phyloP scores from a whole-genome alignment of 495 filamentous ascomycete species.

The Tricharina praecox region DNA sequence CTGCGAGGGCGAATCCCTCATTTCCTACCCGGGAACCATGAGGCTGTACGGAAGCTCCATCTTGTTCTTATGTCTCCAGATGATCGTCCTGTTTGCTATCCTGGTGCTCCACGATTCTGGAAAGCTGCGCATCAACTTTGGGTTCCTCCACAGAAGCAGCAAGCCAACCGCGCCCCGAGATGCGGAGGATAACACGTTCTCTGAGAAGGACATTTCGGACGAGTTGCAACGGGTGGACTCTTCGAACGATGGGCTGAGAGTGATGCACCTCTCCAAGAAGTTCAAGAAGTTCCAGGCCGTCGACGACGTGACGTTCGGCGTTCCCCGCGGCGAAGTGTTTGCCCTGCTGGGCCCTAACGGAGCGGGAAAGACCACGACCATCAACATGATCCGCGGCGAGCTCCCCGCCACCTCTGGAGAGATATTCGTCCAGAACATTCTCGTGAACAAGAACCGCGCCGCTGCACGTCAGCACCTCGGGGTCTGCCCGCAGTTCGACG shows the following conservation, averaged over 20 bases:
- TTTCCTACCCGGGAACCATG: slow-evolving; percentile 52
- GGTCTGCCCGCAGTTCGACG: slow-evolving; percentile 60
- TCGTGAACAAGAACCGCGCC: slow-evolving; percentile 45
- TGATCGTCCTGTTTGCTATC: slow-evolving; percentile 44
- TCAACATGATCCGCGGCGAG: slow-evolving; percentile 72
- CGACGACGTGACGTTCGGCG: slow-evolving; percentile 64
- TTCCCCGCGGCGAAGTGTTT: slow-evolving; percentile 62
- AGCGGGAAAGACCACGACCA: slow-evolving; percentile 73
- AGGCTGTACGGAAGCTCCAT: slow-evolving; percentile 64
- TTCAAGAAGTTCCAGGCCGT: slow-evolving; percentile 55
- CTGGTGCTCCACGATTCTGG: slow-evolving; percentile 58
- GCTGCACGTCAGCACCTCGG: slow-evolving; percentile 54
- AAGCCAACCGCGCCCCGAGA: slow-evolving; percentile 23
- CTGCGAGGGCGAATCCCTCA: slow-evolving; percentile 45
- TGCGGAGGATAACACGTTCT: slow-evolving; percentile 31
- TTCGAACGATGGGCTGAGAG: slow-evolving; percentile 49
- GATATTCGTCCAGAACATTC: slow-evolving; percentile 56
- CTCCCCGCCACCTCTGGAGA: slow-evolving; percentile 50
- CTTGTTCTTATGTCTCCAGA: slow-evolving; percentile 54
- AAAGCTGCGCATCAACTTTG: slow-evolving; percentile 23
- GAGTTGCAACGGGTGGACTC: slow-evolving; percentile 35
- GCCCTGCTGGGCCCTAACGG: slow-evolving; percentile 77
- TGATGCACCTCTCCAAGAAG: slow-evolving; percentile 57
- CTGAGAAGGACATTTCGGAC: slow-evolving; percentile 33
- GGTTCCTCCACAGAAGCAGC: slow-evolving; percentile 7